A percentile compares a stretch with the other conserved stretches of the same genome.
Evolutionary conservation across 179 eudicot genomes (phyloP).

Genomic region (Sideroxylon spinosum): DNA sequence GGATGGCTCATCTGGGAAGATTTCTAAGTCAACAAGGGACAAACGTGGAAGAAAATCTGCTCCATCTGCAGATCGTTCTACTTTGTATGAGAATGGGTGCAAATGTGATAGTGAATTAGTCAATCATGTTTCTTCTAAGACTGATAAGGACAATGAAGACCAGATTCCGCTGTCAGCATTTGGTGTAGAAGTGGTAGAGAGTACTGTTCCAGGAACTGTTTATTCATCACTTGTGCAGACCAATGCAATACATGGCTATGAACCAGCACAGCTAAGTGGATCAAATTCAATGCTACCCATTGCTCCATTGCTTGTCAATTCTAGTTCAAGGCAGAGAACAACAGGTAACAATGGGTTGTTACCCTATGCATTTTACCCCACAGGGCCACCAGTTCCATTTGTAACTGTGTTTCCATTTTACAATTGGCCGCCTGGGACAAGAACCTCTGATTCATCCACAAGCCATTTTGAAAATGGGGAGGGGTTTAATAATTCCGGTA

Average conservation of each 20-base stretch:
- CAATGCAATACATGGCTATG: constrained; percentile 16
- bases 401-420: constrained; percentile 40
- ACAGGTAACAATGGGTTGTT: constrained; percentile 28
- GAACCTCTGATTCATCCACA: constrained; percentile 24
- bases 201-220: constrained; percentile 13
- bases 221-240: constrained; percentile 12
- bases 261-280: constrained; percentile 31
- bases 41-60: constrained; percentile 22
- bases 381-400: constrained; percentile 47
- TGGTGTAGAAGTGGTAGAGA: constrained; percentile 23
- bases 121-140: constrained; percentile 23
- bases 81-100: constrained; percentile 19
- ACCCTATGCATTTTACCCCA: constrained; percentile 38
- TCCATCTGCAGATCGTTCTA: constrained; percentile 16
- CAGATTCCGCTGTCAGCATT: constrained; percentile 26
- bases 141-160: constrained; percentile 23
- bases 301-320: constrained; percentile 32
- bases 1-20: constrained; percentile 37
- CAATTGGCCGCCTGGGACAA: constrained; percentile 29
- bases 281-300: constrained; percentile 32
- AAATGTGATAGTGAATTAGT: constrained; percentile 21
- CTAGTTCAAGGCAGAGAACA: constrained; percentile 32
- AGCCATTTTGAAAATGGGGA: constrained; percentile 17
- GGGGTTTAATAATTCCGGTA: background rate
- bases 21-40: constrained; percentile 20